Percentiles rank a stretch among this genome's conserved stretches.
Evolutionary conservation across 2,329 filamentous ascomycete genomes (phyloP).

Genomic region (Penicillium sp.): DNA sequence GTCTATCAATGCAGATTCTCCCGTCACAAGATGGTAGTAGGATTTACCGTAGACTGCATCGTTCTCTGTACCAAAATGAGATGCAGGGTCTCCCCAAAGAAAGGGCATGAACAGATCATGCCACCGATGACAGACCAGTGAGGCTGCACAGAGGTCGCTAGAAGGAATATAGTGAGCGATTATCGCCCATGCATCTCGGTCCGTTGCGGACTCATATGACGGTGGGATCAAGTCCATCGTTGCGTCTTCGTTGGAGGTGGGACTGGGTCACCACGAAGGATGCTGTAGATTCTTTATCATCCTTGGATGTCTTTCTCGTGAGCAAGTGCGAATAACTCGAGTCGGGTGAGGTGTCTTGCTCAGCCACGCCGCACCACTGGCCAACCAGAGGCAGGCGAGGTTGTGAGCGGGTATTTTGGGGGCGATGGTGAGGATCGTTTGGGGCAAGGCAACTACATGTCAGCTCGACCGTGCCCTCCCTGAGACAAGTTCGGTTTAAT

Average conservation of each 20-base stretch:
- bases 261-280: too few relatives aligned
- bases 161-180: constrained; percentile 58
- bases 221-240: constrained; percentile 58
- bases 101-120: constrained; percentile 57
- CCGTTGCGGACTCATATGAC: constrained; percentile 58
- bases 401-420: neutral
- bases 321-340: neutral
- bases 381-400: neutral
- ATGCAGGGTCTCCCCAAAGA: constrained; percentile 62
- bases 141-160: constrained; percentile 54
- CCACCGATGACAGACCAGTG: constrained; percentile 57
- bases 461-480: too few relatives aligned
- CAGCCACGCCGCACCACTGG: constrained; percentile 3
- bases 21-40: neutral
- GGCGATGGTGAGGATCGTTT: neutral
- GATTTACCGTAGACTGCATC: constrained; percentile 56
- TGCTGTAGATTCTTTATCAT: neutral
- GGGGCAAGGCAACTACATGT: neutral
- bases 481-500: too few relatives aligned
- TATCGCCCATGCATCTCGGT: constrained; percentile 55
- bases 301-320: neutral
- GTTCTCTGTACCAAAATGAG: constrained; percentile 60
- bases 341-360: constrained; percentile 7
- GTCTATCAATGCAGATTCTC: constrained; percentile 12
- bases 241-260: too few relatives aligned